Conservation (phyloP, 768 basidiomycete genomes). For the Amanita phalloides region DNA sequence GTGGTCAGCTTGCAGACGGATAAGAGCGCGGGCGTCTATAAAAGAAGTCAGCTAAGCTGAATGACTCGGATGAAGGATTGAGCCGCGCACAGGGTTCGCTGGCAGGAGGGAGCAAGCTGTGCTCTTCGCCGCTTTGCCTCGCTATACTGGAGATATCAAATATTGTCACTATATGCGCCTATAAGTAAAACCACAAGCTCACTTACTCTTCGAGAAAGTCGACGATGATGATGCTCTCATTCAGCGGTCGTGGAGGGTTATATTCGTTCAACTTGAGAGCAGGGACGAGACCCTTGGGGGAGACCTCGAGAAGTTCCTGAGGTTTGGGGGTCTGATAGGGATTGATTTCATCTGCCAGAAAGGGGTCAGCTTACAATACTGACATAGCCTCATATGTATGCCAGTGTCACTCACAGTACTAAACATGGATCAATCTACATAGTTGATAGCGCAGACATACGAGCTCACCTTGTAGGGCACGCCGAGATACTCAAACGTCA, state of each 20-base stretch:
- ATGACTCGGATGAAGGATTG: not conserved
- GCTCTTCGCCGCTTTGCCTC: slow-evolving; percentile 22
- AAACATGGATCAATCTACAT: not conserved
- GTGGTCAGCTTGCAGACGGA: slow-evolving; percentile 60
- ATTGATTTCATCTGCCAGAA: slow-evolving; percentile 57
- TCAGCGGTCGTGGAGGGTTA: slow-evolving; percentile 48
- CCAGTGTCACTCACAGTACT: slow-evolving; percentile 13
- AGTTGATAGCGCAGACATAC: not conserved
- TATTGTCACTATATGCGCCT: not conserved
- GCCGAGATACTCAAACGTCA: slow-evolving; percentile 55
- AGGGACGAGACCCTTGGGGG: slow-evolving; percentile 77
- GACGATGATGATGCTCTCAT: slow-evolving; percentile 74
- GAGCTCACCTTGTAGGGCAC: slow-evolving; percentile 56
- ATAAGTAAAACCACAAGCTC: not conserved
- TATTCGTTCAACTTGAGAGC: slow-evolving; percentile 46
- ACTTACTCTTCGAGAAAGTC: slow-evolving; percentile 72
- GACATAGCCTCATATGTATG: not conserved
- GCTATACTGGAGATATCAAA: not conserved
- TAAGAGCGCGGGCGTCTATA: slow-evolving; percentile 57
- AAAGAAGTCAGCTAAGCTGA: slow-evolving; percentile 4
- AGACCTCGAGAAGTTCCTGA: slow-evolving; percentile 65
- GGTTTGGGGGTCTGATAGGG: slow-evolving; percentile 64
- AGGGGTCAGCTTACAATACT: not conserved
- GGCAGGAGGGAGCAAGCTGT: slow-evolving; percentile 44
- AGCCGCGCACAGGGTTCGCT: slow-evolving; percentile 45